phyloP scores from a whole-genome alignment of 2,329 filamentous ascomycete species.

The Alternaria triticimaculans region DNA sequence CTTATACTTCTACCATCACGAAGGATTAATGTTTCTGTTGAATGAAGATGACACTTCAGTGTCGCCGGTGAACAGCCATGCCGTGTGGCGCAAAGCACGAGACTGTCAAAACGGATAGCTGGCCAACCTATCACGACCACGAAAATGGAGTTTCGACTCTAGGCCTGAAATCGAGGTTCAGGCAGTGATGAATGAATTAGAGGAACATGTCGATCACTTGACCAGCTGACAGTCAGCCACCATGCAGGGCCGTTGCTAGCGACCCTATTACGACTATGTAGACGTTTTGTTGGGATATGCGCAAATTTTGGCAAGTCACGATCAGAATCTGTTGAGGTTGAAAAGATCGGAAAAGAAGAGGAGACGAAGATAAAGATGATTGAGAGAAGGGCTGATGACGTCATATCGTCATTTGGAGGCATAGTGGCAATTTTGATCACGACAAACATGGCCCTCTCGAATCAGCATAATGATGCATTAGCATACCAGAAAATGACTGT shows the following conservation, averaged over 20 bases:
- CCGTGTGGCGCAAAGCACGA: background rate
- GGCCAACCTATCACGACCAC: background rate
- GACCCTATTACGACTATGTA: background rate
- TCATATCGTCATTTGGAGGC: background rate
- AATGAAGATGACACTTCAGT: accelerated
- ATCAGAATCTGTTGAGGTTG: background rate
- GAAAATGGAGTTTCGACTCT: background rate
- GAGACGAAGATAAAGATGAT: background rate
- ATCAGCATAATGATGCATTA: too few species aligned
- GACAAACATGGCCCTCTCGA: too few species aligned
- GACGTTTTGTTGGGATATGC: background rate
- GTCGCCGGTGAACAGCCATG: background rate
- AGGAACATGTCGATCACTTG: background rate
- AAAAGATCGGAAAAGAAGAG: background rate
- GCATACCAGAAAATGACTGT: too few species aligned
- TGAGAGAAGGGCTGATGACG: background rate
- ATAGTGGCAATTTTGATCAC: too few species aligned
- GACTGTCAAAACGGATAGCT: background rate
- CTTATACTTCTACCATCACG: background rate
- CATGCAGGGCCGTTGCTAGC: background rate
- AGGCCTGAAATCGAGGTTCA: background rate
- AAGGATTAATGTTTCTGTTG: background rate
- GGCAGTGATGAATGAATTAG: background rate
- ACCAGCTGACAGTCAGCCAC: background rate
- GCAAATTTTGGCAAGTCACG: too few species aligned